Base-by-base conservation (phyloP, 2,329 filamentous ascomycete genomes). In the Neopestalotiopsis sp. region DNA sequence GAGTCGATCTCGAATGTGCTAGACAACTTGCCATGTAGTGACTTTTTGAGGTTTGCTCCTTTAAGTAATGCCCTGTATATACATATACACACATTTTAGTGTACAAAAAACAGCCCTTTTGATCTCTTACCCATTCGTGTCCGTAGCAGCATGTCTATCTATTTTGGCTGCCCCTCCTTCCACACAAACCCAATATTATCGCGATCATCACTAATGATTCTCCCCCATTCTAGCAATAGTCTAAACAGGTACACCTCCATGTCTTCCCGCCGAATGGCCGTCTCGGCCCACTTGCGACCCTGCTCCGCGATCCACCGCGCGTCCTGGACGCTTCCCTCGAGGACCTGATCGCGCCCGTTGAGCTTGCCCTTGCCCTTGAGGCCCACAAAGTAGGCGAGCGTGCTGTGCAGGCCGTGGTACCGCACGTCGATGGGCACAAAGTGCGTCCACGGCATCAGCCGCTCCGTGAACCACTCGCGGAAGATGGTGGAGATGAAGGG, bases 181-280 rank as follows among this genome's bases (percentile, higher is more conserved):
- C 67, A 38, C 6, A 56, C 74, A 74, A 82, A 83, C 6, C 82
- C 82, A 70, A 86, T 77, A 13, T 80, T 79, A n/a, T 87, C 83
- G 70, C 86, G 78, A 53, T 81, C 76, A 74, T 94, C 91, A 79
- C 92, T 88, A 28, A 91, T 86, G 59, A 94, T 76, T 70, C 92
- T 81, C 2, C 87, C 92, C 91, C 92, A 96, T 81, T 96, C 93
- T 24, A 96, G 80, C 73, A 96, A 80, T 70, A 96, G 77, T 61
- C 93, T 83, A 76, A 95, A 96, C 74, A 95, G 84, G 75, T 96
- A 96, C 10, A 94, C 87, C 78, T 94, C 91, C 88, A 92, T 93
- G 75, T 96, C 94, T 77, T 91, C 91, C 74, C 87, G 88, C 69
- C 91, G 83, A 20, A 94, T 73, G 13, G 88, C 91, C 76, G 84